Evolutionary conservation across 2,329 filamentous ascomycete species (phyloP).

Genomic region (Curvularia verruculosa): DNA sequence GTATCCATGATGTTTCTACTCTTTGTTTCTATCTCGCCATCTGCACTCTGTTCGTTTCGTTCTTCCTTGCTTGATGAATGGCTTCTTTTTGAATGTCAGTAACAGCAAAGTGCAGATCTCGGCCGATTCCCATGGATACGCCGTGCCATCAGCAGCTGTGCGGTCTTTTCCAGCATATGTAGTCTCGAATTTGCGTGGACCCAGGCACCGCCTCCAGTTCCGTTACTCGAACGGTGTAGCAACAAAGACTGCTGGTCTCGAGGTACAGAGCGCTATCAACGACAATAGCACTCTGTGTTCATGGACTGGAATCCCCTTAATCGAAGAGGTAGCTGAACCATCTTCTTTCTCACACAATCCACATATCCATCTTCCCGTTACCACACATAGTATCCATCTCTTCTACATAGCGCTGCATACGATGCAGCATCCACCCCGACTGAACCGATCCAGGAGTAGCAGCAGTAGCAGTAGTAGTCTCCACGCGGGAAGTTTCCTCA

Average conservation of each 20-base stretch:
- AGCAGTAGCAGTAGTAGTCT: too few relatives aligned
- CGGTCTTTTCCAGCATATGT: neutral
- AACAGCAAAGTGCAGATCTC: neutral
- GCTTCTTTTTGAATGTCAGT: neutral
- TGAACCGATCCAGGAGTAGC: conserved; percentile 3
- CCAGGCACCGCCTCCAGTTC: neutral
- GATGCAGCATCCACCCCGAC: conserved; percentile 10
- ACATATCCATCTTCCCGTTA: neutral
- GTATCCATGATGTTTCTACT: neutral
- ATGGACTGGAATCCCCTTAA: neutral
- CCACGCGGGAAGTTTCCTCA: too few relatives aligned
- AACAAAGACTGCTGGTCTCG: too few relatives aligned
- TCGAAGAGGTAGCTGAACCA: neutral
- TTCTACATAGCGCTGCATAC: neutral
- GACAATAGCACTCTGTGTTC: neutral
- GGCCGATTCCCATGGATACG: neutral
- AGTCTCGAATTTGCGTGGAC: neutral
- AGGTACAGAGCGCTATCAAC: neutral
- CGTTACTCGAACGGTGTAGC: too few relatives aligned
- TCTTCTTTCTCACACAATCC: neutral
- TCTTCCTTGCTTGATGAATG: neutral
- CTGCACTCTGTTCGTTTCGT: neutral
- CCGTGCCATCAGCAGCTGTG: neutral
- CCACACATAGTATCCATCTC: neutral
- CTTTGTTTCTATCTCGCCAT: neutral